phyloP scores from a whole-genome alignment of 495 filamentous ascomycete genomes.

The Penicillium verhagenii region DNA sequence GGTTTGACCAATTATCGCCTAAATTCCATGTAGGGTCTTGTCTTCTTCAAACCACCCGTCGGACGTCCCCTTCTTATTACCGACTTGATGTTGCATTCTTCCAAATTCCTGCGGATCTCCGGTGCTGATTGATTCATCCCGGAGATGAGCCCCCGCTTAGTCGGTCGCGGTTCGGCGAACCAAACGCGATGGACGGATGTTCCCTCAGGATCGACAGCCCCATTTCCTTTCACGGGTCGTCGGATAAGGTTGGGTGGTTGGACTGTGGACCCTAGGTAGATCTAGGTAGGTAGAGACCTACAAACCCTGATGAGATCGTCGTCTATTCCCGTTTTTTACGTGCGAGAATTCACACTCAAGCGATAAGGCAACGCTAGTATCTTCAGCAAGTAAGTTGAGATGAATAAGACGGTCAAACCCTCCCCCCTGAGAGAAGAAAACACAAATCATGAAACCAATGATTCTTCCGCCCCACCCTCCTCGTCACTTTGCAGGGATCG shows the following conservation, averaged over 20 bases:
- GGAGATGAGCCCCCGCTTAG: slow-evolving; percentile 17
- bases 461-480: slow-evolving; percentile 12
- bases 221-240: slow-evolving; percentile 8
- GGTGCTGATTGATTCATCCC: slow-evolving; percentile 10
- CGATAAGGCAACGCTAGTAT: not conserved
- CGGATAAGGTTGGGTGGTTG: not conserved
- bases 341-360: not conserved
- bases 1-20: not conserved
- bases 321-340: not conserved
- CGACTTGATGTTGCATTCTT: slow-evolving; percentile 23
- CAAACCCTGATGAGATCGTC: too few relatives aligned
- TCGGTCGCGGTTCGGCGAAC: slow-evolving; percentile 8
- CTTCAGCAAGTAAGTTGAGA: not conserved
- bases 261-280: not conserved
- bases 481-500: not conserved
- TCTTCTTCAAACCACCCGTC: slow-evolving; percentile 3
- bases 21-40: not conserved
- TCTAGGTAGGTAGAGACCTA: too few relatives aligned
- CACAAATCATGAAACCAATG: not conserved
- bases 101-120: slow-evolving; percentile 20
- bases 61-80: not conserved
- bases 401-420: not conserved
- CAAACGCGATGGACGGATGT: not conserved
- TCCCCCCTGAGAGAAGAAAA: too few relatives aligned
- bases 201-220: not conserved